Conservation (phyloP, 2,329 filamentous ascomycete genomes). For the Alternaria dauci region DNA sequence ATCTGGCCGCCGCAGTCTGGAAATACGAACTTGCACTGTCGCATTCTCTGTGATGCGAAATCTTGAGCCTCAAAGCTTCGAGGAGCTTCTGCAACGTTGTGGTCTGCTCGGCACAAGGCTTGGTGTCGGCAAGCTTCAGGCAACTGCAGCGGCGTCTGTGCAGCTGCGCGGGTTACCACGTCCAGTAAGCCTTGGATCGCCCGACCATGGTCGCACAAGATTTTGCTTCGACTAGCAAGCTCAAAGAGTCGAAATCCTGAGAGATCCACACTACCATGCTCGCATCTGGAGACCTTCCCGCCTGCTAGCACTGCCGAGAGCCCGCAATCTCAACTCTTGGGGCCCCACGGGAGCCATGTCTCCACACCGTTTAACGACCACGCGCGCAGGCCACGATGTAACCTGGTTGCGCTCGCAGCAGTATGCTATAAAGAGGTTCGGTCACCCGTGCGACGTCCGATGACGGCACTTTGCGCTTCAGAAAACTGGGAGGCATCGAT, state of each 20-base stretch:
- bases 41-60: not conserved
- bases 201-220: not conserved
- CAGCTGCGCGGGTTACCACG: not conserved
- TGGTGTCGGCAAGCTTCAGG: constrained; percentile 2
- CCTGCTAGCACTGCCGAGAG: not conserved
- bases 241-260: not conserved
- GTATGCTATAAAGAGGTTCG: not conserved
- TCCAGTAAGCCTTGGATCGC: not conserved
- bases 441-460: not conserved
- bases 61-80: not conserved
- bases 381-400: constrained; percentile 2
- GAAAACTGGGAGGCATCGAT: not conserved
- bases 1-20: not conserved
- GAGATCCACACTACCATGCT: not conserved
- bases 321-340: not conserved
- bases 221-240: not conserved
- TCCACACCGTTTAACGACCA: not conserved
- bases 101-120: not conserved
- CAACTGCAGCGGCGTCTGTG: not conserved
- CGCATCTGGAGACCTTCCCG: not conserved
- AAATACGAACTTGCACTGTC: no score
- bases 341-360: not conserved
- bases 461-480: not conserved
- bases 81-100: not conserved
- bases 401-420: not conserved